Evolutionary conservation across 257 asterid genomes (phyloP).

Genomic region (Primulina eburnea): DNA sequence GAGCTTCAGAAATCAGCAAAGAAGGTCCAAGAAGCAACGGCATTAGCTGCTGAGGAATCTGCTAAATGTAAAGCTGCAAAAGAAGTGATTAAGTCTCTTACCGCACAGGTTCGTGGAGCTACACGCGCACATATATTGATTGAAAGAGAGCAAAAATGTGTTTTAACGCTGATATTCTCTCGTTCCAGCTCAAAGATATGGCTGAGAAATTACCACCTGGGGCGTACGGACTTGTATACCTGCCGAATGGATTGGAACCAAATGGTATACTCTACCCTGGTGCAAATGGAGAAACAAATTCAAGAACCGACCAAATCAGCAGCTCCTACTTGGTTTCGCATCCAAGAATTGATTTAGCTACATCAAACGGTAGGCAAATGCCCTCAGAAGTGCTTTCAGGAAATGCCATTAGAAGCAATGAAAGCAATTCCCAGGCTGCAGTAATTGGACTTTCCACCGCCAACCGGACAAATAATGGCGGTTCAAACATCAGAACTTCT

Average conservation of each 20-base stretch:
- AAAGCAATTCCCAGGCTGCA: no score
- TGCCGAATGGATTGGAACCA: conserved; percentile 63
- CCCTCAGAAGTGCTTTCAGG: no score
- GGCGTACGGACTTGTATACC: conserved; percentile 55
- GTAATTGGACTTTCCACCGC: conserved; percentile 19
- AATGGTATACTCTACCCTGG: conserved; percentile 34
- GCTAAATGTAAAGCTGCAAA: conserved; percentile 92
- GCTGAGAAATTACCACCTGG: conserved; percentile 93
- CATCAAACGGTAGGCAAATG: no score
- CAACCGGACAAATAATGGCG: conserved; percentile 36
- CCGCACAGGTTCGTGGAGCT: conserved; percentile 63
- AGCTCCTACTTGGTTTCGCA: conserved; percentile 18
- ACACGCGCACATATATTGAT: no score
- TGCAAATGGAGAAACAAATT: conserved; percentile 50
- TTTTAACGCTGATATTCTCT: conserved; percentile 1
- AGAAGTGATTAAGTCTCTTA: conserved; percentile 90
- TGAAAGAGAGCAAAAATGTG: no score
- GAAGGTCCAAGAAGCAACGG: conserved; percentile 80
- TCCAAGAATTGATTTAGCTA: no score
- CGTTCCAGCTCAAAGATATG: conserved; percentile 83
- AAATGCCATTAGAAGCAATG: no score
- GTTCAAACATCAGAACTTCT: conserved; percentile 37
- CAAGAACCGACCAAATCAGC: conserved; percentile 40
- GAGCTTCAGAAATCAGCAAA: conserved; percentile 74
- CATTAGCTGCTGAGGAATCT: conserved; percentile 83